Evolutionary conservation across 2,329 filamentous ascomycete genomes (phyloP).

Genomic region (Aspergillus melleus): DNA sequence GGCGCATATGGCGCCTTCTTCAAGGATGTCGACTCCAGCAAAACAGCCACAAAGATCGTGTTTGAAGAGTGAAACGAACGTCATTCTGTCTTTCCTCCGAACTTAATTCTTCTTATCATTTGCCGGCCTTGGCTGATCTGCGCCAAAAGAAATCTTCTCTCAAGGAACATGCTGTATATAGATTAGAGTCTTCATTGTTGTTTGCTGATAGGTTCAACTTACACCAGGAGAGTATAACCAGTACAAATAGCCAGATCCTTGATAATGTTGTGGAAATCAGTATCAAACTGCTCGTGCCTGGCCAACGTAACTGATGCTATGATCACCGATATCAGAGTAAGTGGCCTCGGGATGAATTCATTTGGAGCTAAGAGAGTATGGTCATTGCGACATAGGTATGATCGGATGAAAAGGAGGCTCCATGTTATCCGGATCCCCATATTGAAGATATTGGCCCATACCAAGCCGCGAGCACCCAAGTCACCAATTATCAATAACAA

Average conservation of each 20-base stretch:
- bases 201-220: conserved; percentile 43
- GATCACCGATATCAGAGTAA: conserved; percentile 47
- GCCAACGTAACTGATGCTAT: conserved; percentile 46
- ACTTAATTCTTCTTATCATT: conserved; percentile 17
- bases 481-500: conserved; percentile 68
- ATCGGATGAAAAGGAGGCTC: conserved; percentile 70
- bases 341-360: conserved; percentile 47
- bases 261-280: conserved; percentile 32
- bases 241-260: conserved; percentile 53
- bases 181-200: conserved; percentile 18
- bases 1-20: conserved; percentile 94
- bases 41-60: conserved; percentile 86
- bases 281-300: conserved; percentile 18
- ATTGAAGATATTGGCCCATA: conserved; percentile 85
- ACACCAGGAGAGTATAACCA: conserved; percentile 60
- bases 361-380: conserved; percentile 41
- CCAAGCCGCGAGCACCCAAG: conserved; percentile 76
- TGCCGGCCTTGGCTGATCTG: conserved; percentile 25
- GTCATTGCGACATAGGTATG: conserved; percentile 58
- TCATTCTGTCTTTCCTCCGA: conserved; percentile 22
- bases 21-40: conserved; percentile 81
- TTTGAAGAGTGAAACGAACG: conserved; percentile 62
- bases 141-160: conserved; percentile 32
- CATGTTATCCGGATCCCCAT: conserved; percentile 83
- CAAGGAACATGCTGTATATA: conserved; percentile 36